Conservation (phyloP, 257 asterid species). For the Ajuga chamaepitys region DNA sequence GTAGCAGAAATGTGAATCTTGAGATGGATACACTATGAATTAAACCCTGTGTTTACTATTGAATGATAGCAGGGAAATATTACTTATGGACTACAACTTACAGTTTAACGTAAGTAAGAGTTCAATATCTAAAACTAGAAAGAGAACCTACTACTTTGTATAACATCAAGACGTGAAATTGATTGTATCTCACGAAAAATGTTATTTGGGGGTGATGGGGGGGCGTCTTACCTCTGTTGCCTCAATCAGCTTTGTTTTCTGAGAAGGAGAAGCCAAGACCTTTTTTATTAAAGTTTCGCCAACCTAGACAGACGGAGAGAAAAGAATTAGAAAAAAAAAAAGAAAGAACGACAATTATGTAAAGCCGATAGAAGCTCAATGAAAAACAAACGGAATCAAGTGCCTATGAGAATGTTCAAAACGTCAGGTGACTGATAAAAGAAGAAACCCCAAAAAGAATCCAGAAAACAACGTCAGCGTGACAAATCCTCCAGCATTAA, state of each 20-base stretch:
- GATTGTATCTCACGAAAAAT: too few relatives aligned
- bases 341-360: background rate
- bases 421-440: background rate
- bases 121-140: too few relatives aligned
- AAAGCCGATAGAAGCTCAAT: background rate
- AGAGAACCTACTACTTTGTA: background rate
- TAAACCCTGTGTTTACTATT: too few relatives aligned
- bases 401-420: background rate
- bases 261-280: constrained; percentile 81
- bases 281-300: constrained; percentile 61
- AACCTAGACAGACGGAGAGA: constrained; percentile 38
- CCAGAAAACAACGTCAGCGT: background rate
- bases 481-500: background rate
- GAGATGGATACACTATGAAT: too few relatives aligned
- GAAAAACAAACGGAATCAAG: background rate
- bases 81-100: too few relatives aligned
- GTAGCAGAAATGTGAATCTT: too few relatives aligned
- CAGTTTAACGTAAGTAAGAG: too few relatives aligned
- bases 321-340: background rate
- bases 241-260: constrained; percentile 76
- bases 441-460: background rate
- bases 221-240: constrained; percentile 67
- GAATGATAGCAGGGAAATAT: too few relatives aligned
- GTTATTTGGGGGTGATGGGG: too few relatives aligned
- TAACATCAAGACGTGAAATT: background rate